Base-by-base conservation (phyloP, 768 basidiomycete species). In the Phylloporus sp. region DNA sequence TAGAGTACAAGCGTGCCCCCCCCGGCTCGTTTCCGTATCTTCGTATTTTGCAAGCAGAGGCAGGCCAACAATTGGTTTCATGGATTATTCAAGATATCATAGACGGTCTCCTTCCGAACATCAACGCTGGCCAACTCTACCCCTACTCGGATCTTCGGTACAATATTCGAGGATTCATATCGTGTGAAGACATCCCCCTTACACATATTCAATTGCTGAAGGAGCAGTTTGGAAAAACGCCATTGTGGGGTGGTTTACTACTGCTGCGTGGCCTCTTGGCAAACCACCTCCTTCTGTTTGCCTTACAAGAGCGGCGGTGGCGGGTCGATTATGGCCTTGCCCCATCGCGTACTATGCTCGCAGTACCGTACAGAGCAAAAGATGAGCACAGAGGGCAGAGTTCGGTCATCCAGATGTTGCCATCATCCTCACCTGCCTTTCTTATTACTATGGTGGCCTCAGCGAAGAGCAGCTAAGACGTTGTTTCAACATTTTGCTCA, bases 251-350 rank as follows among this genome's bases (percentile, higher is more conserved):
- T 6, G 57, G 52, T 18, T 38, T 71, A 5, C 51, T 71, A 11
- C 49, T 68, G 10, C 42, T 72, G 20, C 70, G 70, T n/a, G 70
- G 70, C 5, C 59, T 71, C 32, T 39, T 71, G 3, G 60, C 59
- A 12, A 57, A 40, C 31, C 63, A 57, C 3, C 53, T 65, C 11
- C 50, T 67, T 5, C 22, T 59, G 11, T 56, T 51, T 46, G 50
- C 44, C n/a, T 45, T 67, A 9, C 51, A 35, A 38, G 66, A 67
- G 40, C 53, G 57, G 10, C 53, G 65, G 20, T 67, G 60, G 60
- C 45, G 65, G 3, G 65, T 67, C 3, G 61, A 67, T 42, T 67
- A 67, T 42, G 66, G 52, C 9, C 41, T 53, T 26, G 29, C 20
- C 35, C 27, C 38, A 11, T n/a, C 27, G 7, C 32, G 45, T 22